These are phyloP conservation scores for Mayamaea pseudoterrestris DNA, from an alignment of 108 stramenopile genomes.

Conservation along the genomic window DNA sequence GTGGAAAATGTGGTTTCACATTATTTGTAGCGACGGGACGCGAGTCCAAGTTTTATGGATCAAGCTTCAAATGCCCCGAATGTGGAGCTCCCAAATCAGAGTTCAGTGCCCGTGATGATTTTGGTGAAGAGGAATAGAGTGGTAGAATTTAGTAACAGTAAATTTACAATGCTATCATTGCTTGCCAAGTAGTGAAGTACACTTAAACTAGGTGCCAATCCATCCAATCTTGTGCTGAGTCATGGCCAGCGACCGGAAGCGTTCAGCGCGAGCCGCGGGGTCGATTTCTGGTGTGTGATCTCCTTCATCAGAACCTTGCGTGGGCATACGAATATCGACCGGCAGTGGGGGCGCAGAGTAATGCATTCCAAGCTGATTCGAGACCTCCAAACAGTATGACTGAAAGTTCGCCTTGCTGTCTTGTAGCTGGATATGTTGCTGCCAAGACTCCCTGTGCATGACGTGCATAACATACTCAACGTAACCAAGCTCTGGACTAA, in stretches of 20 bases:
- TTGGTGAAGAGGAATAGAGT: slow-evolving; percentile 7
- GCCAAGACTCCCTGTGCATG: slow-evolving; percentile 16
- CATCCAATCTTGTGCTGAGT: too few species aligned
- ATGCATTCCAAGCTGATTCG: slow-evolving; percentile 49
- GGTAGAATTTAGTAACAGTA: too few species aligned
- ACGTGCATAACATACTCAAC: slow-evolving; percentile 34
- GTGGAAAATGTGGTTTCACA: slow-evolving; percentile 75
- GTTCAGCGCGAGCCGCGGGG: too few species aligned
- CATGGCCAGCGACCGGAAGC: too few species aligned
- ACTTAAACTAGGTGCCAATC: too few species aligned
- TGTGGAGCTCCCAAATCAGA: slow-evolving; percentile 72
- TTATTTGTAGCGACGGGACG: slow-evolving; percentile 81
- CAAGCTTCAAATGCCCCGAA: slow-evolving; percentile 76
- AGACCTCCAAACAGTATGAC: slow-evolving; percentile 40
- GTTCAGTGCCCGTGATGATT: slow-evolving; percentile 25
- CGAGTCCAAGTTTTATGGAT: slow-evolving; percentile 78
- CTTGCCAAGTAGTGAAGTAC: too few species aligned
- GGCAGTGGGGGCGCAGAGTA: slow-evolving; percentile 20
- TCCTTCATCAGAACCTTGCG: too few species aligned
- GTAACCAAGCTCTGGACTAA: slow-evolving; percentile 51
- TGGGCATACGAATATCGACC: too few species aligned
- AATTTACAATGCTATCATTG: too few species aligned
- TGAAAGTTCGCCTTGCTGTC: slow-evolving; percentile 39
- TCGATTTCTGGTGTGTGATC: too few species aligned
- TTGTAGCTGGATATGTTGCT: slow-evolving; percentile 29